Conservation (phyloP, 2,329 filamentous ascomycete genomes). For the Hymenoscyphus occultus region DNA sequence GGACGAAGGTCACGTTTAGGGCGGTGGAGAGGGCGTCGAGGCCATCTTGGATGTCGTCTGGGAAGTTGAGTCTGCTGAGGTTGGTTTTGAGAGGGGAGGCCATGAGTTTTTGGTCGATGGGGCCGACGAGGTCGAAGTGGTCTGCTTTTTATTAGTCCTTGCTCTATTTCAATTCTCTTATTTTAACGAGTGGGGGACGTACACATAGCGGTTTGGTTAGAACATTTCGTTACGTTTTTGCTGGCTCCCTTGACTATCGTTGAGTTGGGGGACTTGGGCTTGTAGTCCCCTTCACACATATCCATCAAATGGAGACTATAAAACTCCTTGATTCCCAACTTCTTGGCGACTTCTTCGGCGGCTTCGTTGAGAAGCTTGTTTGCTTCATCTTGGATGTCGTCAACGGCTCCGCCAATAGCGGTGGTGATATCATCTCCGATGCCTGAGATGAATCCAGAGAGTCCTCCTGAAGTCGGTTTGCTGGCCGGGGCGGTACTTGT, state of each 20-base stretch:
- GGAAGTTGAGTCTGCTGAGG: constrained; percentile 54
- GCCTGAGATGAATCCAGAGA: neutral
- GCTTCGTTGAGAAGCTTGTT: constrained; percentile 39
- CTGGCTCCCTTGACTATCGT: constrained; percentile 36
- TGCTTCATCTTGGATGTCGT: constrained; percentile 9
- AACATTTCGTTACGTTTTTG: constrained; percentile 54
- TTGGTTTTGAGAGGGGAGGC: constrained; percentile 42
- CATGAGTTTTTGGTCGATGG: constrained; percentile 48
- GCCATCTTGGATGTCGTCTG: constrained; percentile 51
- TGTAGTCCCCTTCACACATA: constrained; percentile 51
- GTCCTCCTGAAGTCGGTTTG: constrained; percentile 16
- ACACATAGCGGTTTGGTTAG: constrained; percentile 51
- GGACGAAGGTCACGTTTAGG: constrained; percentile 51
- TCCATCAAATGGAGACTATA: constrained; percentile 60
- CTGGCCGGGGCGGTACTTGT: neutral
- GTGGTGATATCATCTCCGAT: constrained; percentile 32
- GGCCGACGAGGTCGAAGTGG: constrained; percentile 52
- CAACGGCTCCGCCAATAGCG: neutral
- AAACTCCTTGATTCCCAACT: constrained; percentile 56
- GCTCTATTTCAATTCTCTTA: neutral
- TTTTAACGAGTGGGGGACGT: constrained; percentile 17
- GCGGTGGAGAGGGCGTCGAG: constrained; percentile 49
- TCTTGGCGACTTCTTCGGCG: constrained; percentile 41
- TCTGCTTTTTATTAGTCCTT: constrained; percentile 22
- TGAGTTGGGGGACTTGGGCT: constrained; percentile 35